A percentile compares a stretch with the other conserved stretches of the same genome.
phyloP scores from a whole-genome alignment of 139 green algal genomes.

The Chlorella sp. region DNA sequence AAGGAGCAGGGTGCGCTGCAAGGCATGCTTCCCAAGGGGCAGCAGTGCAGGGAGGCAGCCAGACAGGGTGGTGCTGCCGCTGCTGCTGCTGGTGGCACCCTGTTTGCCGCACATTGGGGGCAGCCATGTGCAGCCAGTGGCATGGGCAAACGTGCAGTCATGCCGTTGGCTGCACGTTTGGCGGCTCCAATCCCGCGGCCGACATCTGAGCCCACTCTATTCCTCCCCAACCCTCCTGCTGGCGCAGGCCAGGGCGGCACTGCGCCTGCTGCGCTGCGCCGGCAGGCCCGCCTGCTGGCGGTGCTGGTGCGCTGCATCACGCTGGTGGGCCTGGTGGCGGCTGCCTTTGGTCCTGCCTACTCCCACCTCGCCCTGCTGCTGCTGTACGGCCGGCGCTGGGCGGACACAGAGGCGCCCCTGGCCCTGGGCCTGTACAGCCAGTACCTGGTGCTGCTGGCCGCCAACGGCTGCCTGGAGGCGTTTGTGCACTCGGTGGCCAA shows the following conservation, averaged over 20 bases:
- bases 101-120: no score
- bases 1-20: constrained; percentile 43
- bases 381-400: constrained; percentile 79
- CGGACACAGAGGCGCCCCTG: constrained; percentile 71
- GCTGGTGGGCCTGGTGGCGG: constrained; percentile 70
- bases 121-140: no score
- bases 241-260: neutral
- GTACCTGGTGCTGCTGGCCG: constrained; percentile 84
- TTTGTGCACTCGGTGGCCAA: constrained; percentile 83
- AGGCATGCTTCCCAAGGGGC: no score
- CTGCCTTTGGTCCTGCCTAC: constrained; percentile 85
- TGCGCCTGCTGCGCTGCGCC: neutral
- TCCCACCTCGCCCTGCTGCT: constrained; percentile 71
- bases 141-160: no score
- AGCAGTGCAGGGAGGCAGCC: no score
- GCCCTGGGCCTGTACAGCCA: constrained; percentile 80
- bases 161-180: no score
- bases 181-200: no score
- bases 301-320: constrained; percentile 63
- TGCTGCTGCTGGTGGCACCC: no score
- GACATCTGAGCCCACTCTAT: no score
- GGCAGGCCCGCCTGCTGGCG: constrained; percentile 57
- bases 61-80: no score
- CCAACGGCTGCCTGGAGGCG: constrained; percentile 80
- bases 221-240: neutral